These are phyloP conservation scores for Coniosporium apollinis DNA, from an alignment of 495 filamentous ascomycete genomes.

Conservation along the genomic window DNA sequence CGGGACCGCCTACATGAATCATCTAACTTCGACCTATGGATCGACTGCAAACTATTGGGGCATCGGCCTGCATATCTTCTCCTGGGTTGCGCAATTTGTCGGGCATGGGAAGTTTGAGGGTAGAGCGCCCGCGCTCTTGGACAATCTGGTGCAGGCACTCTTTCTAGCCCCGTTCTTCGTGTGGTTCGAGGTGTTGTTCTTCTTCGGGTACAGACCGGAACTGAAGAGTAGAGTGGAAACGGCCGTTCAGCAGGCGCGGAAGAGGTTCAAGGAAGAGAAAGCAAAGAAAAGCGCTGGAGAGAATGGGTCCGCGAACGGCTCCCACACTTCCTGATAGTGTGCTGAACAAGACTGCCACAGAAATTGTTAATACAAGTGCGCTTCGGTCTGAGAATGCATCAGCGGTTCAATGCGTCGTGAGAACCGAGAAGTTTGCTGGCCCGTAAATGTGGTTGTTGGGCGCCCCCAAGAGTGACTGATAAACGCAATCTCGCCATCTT, in stretches of 20 bases:
- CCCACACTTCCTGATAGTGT: no score
- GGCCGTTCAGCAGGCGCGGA: constrained; percentile 51
- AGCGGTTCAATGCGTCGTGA: no score
- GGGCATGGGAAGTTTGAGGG: constrained; percentile 85
- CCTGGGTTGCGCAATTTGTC: constrained; percentile 78
- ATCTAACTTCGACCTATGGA: constrained; percentile 51
- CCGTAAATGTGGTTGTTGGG: no score
- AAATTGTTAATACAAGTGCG: no score
- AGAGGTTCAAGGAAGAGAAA: constrained; percentile 32
- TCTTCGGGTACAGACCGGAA: constrained; percentile 76
- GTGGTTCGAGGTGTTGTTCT: constrained; percentile 90
- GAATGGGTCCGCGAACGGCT: no score
- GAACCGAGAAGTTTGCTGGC: no score
- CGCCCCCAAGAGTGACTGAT: no score
- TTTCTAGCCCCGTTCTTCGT: constrained; percentile 97
- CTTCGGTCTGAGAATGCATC: no score
- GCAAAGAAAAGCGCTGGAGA: constrained; percentile 20
- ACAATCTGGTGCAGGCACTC: constrained; percentile 79
- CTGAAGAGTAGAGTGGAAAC: constrained; percentile 63
- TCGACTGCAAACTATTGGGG: constrained; percentile 58
- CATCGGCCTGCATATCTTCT: constrained; percentile 45
- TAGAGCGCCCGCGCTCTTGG: constrained; percentile 71
- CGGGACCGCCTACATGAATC: constrained; percentile 55
- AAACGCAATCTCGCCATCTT: no score
- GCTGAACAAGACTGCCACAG: no score